phyloP scores from a whole-genome alignment of 1,284 basidiomycete species.

The Naganishia sp. region DNA sequence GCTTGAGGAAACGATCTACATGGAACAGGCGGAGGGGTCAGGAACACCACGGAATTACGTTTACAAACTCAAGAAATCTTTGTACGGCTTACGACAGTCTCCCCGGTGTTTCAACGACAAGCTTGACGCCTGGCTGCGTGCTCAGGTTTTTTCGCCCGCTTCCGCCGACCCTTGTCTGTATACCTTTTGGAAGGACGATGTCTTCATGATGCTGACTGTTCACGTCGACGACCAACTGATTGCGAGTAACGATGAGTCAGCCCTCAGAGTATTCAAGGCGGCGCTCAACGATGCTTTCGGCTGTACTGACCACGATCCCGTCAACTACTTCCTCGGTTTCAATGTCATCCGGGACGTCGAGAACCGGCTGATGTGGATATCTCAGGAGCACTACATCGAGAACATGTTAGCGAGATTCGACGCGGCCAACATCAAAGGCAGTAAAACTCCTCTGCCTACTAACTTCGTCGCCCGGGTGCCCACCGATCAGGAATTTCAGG shows the following conservation, averaged over 20 bases:
- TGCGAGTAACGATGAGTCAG: conserved; percentile 36
- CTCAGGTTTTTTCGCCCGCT: no score
- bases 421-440: conserved; percentile 25
- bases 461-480: conserved; percentile 25
- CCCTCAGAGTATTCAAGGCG: no score
- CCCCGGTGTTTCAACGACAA: conserved; percentile 36
- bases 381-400: conserved; percentile 37
- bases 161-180: conserved; percentile 55
- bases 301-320: conserved; percentile 41
- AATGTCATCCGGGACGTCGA: conserved; percentile 46
- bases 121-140: conserved; percentile 22
- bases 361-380: conserved; percentile 30
- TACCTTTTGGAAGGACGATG: background rate
- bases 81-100: conserved; percentile 27
- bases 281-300: conserved; percentile 34
- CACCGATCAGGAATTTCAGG: conserved; percentile 26
- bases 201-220: conserved; percentile 4
- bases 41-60: conserved; percentile 28
- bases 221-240: conserved; percentile 32
- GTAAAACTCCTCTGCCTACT: conserved; percentile 31
- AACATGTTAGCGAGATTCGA: conserved; percentile 35
- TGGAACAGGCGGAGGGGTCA: conserved; percentile 42
- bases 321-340: conserved; percentile 40
- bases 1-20: conserved; percentile 54
- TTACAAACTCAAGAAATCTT: conserved; percentile 5